These are phyloP conservation scores for Aspergillus fumigatiaffinis DNA, from an alignment of 2,329 filamentous ascomycete genomes.

Conservation along the genomic window DNA sequence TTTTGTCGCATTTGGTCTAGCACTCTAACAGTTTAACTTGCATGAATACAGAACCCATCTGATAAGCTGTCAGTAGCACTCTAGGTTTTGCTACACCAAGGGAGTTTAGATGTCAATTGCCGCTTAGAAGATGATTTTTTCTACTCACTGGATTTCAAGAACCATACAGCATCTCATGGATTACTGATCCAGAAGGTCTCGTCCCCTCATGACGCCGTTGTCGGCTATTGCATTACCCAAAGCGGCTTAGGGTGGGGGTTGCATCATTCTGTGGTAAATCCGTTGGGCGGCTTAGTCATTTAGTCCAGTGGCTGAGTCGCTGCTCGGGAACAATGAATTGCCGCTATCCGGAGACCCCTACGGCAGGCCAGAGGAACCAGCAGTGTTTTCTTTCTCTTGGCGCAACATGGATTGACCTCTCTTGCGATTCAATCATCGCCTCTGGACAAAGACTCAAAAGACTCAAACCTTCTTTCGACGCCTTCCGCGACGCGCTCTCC, in stretches of 20 bases:
- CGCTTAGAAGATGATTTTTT: background rate
- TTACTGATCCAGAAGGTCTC: background rate
- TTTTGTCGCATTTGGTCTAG: slow-evolving; percentile 5
- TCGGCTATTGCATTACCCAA: slow-evolving; percentile 21
- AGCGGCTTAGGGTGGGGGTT: slow-evolving; percentile 32
- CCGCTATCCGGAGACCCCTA: slow-evolving; percentile 1
- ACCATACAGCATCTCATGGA: background rate
- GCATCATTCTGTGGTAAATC: slow-evolving; percentile 1
- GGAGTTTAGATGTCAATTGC: background rate
- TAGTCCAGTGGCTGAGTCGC: slow-evolving; percentile 2
- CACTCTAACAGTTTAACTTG: background rate
- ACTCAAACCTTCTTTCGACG: too few relatives aligned
- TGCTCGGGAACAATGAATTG: background rate
- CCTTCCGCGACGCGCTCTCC: too few relatives aligned
- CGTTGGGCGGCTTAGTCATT: slow-evolving; percentile 3
- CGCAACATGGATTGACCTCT: background rate
- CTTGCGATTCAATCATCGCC: background rate
- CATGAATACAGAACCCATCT: background rate
- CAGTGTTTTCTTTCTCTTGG: slow-evolving; percentile 6
- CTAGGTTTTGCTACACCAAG: too few relatives aligned
- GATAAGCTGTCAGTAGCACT: background rate
- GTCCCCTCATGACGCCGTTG: slow-evolving; percentile 5
- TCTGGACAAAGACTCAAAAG: background rate
- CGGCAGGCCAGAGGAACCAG: slow-evolving; percentile 3
- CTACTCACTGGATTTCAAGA: background rate